Conservation (phyloP, 306 rosid species). For the Carpinus viminea region DNA sequence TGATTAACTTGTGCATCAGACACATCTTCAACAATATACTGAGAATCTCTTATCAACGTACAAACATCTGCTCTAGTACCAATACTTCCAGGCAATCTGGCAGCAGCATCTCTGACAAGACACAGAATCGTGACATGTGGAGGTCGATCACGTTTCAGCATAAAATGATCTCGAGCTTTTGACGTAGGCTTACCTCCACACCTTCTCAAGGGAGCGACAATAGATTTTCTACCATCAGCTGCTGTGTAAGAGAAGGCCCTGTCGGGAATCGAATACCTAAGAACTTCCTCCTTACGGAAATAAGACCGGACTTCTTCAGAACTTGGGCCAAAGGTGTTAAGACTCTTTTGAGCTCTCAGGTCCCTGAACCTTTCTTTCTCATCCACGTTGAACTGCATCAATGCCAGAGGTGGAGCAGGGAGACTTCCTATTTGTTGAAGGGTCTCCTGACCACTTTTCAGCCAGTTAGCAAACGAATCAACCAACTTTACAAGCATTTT, state of each 20-base stretch:
- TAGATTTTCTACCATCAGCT: constrained; percentile 96
- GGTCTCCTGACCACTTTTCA: constrained; percentile 98
- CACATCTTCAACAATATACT: constrained; percentile 95
- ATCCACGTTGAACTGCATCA: constrained; percentile 90
- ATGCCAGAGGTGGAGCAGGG: constrained; percentile 88
- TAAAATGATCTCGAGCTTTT: constrained; percentile 98
- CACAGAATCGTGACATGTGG: constrained; percentile 99
- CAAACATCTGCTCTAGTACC: constrained; percentile 99
- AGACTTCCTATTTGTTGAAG: constrained; percentile 97
- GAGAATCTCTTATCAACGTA: constrained; percentile 96
- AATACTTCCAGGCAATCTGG: constrained; percentile 98
- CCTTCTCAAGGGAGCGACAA: constrained; percentile 97
- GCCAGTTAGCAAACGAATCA: constrained; percentile 97
- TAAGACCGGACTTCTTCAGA: constrained; percentile 89
- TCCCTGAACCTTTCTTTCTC: constrained; percentile 99
- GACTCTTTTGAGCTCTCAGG: constrained; percentile 98
- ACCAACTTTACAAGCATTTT: constrained; percentile 97
- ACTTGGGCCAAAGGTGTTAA: constrained; percentile 83
- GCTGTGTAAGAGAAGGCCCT: constrained; percentile 96
- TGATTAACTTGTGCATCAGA: constrained; percentile 96
- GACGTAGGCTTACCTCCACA: constrained; percentile 99
- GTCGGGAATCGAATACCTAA: constrained; percentile 98
- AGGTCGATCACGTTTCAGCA: constrained; percentile 98
- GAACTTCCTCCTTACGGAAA: constrained; percentile 93
- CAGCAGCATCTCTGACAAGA: constrained; percentile 99